These are phyloP conservation scores for Carex cristatella DNA, from an alignment of 176 grass and related monocot genomes.

Conservation along the genomic window DNA sequence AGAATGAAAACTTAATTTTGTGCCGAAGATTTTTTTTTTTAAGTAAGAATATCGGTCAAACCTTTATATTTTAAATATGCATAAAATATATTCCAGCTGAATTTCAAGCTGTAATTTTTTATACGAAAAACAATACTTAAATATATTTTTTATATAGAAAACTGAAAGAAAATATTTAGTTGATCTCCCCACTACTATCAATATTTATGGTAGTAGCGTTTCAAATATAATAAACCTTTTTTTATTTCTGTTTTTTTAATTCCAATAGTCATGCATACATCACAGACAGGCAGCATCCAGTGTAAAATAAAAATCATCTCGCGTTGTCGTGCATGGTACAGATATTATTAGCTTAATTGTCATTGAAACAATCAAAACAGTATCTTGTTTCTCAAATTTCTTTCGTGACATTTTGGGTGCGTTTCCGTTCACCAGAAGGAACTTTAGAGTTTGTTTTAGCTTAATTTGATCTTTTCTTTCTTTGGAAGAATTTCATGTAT, in stretches of 20 bases:
- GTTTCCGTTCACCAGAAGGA: not conserved
- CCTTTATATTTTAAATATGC: no score
- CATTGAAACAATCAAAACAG: not conserved
- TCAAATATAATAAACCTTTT: not conserved
- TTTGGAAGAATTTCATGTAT: no score
- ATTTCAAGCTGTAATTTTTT: no score
- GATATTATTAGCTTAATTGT: conserved; percentile 14
- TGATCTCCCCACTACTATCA: no score
- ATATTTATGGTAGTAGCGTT: not conserved
- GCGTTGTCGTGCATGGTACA: not conserved
- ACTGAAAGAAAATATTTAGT: no score
- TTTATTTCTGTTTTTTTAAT: not conserved
- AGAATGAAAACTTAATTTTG: no score
- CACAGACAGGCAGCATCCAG: not conserved
- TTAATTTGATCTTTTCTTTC: not conserved
- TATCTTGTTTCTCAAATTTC: not conserved
- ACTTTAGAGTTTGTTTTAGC: not conserved
- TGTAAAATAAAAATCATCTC: not conserved
- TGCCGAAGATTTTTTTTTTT: no score
- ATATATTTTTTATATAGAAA: no score
- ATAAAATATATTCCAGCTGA: no score
- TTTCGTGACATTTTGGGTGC: not conserved
- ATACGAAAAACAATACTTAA: not conserved
- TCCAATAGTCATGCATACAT: not conserved
- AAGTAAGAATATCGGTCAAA: no score